A percentile compares a stretch with the other conserved stretches of the same genome.
phyloP scores from a whole-genome alignment of 1,284 basidiomycete species.

The Malassezia caprae region DNA sequence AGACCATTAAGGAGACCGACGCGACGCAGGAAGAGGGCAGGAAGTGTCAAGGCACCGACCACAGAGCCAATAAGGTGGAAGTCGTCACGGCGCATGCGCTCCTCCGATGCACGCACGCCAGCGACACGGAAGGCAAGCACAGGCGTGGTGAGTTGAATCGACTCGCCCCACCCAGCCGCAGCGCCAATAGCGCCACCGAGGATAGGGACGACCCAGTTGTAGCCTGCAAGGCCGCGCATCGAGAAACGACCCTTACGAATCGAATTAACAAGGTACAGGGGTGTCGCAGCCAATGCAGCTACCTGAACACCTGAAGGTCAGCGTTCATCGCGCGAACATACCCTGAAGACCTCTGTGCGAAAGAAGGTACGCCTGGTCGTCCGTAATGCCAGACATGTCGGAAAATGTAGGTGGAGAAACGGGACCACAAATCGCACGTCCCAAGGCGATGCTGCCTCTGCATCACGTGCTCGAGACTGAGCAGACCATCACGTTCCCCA shows the following conservation, averaged over 20 bases:
- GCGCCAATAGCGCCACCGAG: constrained; percentile 21
- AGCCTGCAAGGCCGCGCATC: constrained; percentile 24
- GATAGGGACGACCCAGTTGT: constrained; percentile 31
- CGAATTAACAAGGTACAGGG: constrained; percentile 27
- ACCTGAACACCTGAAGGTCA: constrained; percentile 22
- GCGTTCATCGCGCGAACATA: neutral
- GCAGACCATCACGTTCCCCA: neutral
- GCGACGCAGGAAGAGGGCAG: constrained; percentile 34
- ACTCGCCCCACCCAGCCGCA: constrained; percentile 22
- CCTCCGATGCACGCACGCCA: constrained; percentile 17
- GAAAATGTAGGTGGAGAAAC: constrained; percentile 4
- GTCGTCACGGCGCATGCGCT: constrained; percentile 31
- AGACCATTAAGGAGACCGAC: constrained; percentile 40
- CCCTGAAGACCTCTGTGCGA: constrained; percentile 13
- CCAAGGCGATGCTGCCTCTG: neutral
- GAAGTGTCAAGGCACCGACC: constrained; percentile 32
- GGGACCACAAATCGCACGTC: constrained; percentile 1
- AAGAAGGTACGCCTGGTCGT: constrained; percentile 15
- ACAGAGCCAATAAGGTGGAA: constrained; percentile 38
- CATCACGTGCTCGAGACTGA: neutral
- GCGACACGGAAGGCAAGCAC: constrained; percentile 15
- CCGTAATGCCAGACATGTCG: constrained; percentile 1
- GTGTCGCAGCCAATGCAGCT: constrained; percentile 35
- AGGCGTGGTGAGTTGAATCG: constrained; percentile 19
- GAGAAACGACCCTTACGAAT: constrained; percentile 27